These are phyloP conservation scores for Caloboletus inedulis DNA, from an alignment of 1,284 basidiomycete species.

Conservation along the genomic window DNA sequence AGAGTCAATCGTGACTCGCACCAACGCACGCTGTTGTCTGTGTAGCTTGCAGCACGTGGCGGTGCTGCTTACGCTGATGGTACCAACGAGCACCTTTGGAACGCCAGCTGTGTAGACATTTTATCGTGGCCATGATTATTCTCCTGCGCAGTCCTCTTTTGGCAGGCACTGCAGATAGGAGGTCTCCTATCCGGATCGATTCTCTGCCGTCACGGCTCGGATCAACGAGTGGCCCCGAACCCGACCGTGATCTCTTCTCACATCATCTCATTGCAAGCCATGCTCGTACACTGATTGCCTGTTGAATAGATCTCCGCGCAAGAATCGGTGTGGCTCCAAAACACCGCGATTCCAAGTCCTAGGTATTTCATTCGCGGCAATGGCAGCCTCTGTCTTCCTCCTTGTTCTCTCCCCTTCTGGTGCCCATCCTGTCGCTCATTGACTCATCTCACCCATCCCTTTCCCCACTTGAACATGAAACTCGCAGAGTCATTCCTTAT, in stretches of 20 bases:
- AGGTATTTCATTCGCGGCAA: not conserved
- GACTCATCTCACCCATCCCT: not conserved
- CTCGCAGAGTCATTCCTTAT: constrained; percentile 11
- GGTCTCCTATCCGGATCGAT: too few species aligned
- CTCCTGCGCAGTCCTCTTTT: too few species aligned
- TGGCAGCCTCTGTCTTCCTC: not conserved
- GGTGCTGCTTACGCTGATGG: too few species aligned
- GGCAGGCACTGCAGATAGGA: too few species aligned
- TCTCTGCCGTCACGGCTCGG: too few species aligned
- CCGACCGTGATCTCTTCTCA: too few species aligned
- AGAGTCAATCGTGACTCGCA: not conserved
- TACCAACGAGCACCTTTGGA: too few species aligned
- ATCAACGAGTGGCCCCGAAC: too few species aligned
- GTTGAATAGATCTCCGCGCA: not conserved
- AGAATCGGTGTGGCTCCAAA: not conserved
- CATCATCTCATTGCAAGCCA: not conserved
- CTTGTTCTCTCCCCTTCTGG: not conserved
- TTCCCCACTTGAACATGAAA: constrained; percentile 30
- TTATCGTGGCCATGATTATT: too few species aligned
- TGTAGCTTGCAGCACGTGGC: too few species aligned
- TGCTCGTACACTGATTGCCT: not conserved
- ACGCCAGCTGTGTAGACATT: too few species aligned
- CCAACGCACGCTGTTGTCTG: too few species aligned
- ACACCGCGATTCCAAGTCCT: constrained; percentile 8
- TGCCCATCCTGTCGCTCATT: constrained; percentile 2